Evolutionary conservation across 768 basidiomycete species (phyloP).

Genomic region (Naganishia kalamii): DNA sequence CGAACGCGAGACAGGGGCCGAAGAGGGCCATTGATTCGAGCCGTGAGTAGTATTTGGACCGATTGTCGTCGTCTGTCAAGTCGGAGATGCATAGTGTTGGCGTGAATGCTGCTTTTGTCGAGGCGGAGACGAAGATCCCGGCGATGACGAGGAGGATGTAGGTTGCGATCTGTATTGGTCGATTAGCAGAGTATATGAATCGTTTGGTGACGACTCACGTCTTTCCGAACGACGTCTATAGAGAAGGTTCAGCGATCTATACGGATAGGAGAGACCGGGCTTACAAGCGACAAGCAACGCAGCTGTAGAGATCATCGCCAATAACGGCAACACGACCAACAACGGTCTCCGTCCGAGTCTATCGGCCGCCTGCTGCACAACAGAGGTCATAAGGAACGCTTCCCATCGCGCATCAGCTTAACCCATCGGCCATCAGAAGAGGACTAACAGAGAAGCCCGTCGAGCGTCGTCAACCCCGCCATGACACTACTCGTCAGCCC

Average conservation of each 20-base stretch:
- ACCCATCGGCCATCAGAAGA: too few relatives aligned
- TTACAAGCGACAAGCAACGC: slow-evolving; percentile 35
- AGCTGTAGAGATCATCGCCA: slow-evolving; percentile 34
- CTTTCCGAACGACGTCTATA: background rate
- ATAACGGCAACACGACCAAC: slow-evolving; percentile 30
- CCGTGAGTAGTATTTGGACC: slow-evolving; percentile 36
- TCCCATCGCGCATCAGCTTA: background rate
- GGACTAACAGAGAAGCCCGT: slow-evolving; percentile 35
- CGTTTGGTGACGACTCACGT: background rate
- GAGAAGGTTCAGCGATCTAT: background rate
- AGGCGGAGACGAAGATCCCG: slow-evolving; percentile 37
- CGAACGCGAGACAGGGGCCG: slow-evolving; percentile 34
- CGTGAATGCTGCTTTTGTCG: slow-evolving; percentile 36
- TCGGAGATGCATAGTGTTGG: slow-evolving; percentile 36
- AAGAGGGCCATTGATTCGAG: slow-evolving; percentile 37
- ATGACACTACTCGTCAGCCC: slow-evolving; percentile 32
- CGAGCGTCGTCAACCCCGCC: slow-evolving; percentile 35
- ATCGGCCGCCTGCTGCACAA: slow-evolving; percentile 36
- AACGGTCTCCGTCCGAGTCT: slow-evolving; percentile 32
- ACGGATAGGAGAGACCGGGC: background rate
- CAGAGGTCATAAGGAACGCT: slow-evolving; percentile 38
- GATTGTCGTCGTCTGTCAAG: slow-evolving; percentile 29
- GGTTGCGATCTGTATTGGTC: slow-evolving; percentile 11
- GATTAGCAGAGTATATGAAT: background rate
- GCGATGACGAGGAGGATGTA: slow-evolving; percentile 32